Evolutionary conservation across 2,329 filamentous ascomycete genomes (phyloP).

Genomic region (Venturia nashicola): DNA sequence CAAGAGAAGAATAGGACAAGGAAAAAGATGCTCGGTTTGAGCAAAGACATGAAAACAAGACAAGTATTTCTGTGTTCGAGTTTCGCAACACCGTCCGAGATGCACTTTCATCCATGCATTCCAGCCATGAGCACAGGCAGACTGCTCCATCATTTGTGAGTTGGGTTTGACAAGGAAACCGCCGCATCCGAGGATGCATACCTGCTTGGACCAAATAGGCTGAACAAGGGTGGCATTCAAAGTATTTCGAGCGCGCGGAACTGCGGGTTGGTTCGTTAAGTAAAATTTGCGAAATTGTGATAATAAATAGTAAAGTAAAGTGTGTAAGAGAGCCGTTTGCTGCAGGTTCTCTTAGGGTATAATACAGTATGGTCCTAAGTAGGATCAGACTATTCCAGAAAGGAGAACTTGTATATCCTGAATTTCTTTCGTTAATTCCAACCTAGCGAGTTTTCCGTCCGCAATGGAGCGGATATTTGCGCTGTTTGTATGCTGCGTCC

Average conservation of each 20-base stretch:
- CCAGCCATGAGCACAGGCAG: not conserved
- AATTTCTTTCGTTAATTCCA: slow-evolving; percentile 59
- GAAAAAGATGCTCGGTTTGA: not conserved
- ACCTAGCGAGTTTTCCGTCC: slow-evolving; percentile 86
- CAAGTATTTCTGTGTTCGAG: not conserved
- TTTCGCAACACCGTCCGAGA: not conserved
- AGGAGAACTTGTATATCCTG: not conserved
- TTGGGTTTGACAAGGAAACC: not conserved
- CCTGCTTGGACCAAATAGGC: not conserved
- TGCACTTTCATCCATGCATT: not conserved
- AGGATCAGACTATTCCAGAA: not conserved
- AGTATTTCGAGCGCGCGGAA: not conserved
- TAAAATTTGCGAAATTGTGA: not conserved
- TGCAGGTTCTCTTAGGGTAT: not conserved
- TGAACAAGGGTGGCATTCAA: not conserved
- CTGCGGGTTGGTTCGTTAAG: not conserved
- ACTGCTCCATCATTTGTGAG: not conserved
- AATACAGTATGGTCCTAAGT: not conserved
- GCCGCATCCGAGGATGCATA: not conserved
- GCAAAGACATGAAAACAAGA: not conserved
- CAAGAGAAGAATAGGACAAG: not conserved
- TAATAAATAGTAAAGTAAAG: not conserved
- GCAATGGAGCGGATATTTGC: slow-evolving; percentile 79
- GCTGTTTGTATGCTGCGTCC: slow-evolving; percentile 51
- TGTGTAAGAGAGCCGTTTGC: not conserved